Conservation (phyloP, 1,284 basidiomycete genomes). For the Malassezia slooffiae region DNA sequence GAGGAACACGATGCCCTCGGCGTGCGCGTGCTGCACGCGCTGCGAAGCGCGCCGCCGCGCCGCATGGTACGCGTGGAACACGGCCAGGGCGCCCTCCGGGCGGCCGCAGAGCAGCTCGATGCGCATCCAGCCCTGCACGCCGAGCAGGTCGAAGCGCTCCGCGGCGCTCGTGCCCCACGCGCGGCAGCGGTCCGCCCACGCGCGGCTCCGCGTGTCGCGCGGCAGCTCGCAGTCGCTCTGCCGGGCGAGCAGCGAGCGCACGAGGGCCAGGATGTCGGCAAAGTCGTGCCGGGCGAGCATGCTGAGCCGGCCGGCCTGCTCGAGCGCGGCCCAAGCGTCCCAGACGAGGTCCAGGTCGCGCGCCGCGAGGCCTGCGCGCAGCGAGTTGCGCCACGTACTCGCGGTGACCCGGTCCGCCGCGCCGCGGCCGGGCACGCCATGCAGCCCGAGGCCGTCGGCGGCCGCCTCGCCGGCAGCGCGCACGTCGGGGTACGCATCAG, state of each 20-base stretch:
- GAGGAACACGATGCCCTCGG: slow-evolving; percentile 14
- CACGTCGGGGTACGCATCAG: too few species aligned
- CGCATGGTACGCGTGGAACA: slow-evolving; percentile 8
- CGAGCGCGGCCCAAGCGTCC: slow-evolving; percentile 10
- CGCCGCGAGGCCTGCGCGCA: slow-evolving; percentile 5
- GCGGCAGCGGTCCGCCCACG: slow-evolving; percentile 4
- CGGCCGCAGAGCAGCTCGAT: slow-evolving; percentile 11
- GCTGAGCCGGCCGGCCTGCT: not conserved
- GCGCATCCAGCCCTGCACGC: slow-evolving; percentile 16
- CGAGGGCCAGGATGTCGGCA: slow-evolving; percentile 13
- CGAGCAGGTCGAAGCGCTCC: slow-evolving; percentile 6
- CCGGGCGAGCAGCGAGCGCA: slow-evolving; percentile 2
- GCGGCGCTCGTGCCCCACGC: slow-evolving; percentile 8
- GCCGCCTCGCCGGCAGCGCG: too few species aligned
- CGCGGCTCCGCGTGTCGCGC: not conserved
- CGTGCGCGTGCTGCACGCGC: slow-evolving; percentile 9
- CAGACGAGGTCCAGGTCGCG: slow-evolving; percentile 14
- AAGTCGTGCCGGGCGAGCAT: slow-evolving; percentile 3
- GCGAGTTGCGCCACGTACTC: not conserved
- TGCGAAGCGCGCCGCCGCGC: slow-evolving; percentile 1
- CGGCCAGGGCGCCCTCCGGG: slow-evolving; percentile 1
- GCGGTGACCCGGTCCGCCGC: too few species aligned
- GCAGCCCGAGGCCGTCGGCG: too few species aligned
- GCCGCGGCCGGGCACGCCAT: too few species aligned
- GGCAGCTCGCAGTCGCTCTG: not conserved